Evolutionary conservation across 2,329 filamentous ascomycete genomes (phyloP).

Genomic region (Cordyceps tenuipes): DNA sequence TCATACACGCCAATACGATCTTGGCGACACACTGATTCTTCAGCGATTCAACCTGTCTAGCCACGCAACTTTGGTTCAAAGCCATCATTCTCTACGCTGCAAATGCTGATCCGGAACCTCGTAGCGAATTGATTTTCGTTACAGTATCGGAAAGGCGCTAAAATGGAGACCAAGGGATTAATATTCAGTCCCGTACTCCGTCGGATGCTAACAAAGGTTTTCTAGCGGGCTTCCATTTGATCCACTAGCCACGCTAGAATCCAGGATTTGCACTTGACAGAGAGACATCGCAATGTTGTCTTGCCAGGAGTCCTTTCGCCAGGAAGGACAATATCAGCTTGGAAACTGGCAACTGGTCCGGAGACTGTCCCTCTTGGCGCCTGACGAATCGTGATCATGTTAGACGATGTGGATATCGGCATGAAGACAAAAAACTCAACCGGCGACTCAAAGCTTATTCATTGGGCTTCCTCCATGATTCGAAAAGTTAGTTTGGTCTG

Average conservation of each 20-base stretch:
- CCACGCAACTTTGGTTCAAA: not conserved
- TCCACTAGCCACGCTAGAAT: not conserved
- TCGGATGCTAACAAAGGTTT: not conserved
- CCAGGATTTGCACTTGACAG: not conserved
- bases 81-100: not conserved
- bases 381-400: not conserved
- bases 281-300: not conserved
- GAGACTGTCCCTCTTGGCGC: not conserved
- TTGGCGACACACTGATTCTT: not conserved
- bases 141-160: not conserved
- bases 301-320: no score
- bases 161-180: not conserved
- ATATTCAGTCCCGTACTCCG: not conserved
- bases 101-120: not conserved
- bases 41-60: not conserved
- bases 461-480: not conserved
- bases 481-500: not conserved
- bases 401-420: not conserved
- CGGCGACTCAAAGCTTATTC: not conserved
- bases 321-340: not conserved
- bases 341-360: not conserved
- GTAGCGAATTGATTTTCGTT: not conserved
- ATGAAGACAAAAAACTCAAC: not conserved
- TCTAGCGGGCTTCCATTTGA: slow-evolving; percentile 8
- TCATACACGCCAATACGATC: not conserved